These are phyloP conservation scores for Sphaceloma murrayae DNA, from an alignment of 2,329 filamentous ascomycete genomes.

Conservation along the genomic window DNA sequence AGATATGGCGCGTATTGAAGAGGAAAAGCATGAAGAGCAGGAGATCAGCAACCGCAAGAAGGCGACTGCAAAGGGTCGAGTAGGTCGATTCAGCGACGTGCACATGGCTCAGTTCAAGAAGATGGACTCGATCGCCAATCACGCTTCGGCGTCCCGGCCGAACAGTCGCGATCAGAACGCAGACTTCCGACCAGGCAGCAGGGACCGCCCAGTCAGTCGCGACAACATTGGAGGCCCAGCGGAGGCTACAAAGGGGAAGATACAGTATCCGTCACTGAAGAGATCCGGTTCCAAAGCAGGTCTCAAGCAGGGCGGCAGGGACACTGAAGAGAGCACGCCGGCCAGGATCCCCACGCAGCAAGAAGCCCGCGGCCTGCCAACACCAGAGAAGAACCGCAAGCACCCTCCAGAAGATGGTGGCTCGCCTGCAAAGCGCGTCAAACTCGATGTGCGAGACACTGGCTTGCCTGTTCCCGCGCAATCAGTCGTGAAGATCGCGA, in stretches of 20 bases:
- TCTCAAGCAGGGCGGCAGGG: constrained; percentile 11
- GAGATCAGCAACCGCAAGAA: constrained; percentile 54
- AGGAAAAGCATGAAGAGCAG: constrained; percentile 39
- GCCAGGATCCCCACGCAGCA: constrained; percentile 34
- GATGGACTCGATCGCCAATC: constrained; percentile 91
- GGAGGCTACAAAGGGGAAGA: background rate
- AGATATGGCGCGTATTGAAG: constrained; percentile 53
- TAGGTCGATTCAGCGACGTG: constrained; percentile 68
- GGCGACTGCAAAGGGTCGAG: constrained; percentile 68
- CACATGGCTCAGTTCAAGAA: constrained; percentile 89
- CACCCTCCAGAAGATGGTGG: constrained; percentile 26
- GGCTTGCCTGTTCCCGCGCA: background rate
- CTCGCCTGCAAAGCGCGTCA: constrained; percentile 58
- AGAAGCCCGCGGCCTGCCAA: constrained; percentile 41
- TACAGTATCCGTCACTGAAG: constrained; percentile 37
- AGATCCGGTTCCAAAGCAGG: constrained; percentile 49
- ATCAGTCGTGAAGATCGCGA: constrained; percentile 23
- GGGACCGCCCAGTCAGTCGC: constrained; percentile 3
- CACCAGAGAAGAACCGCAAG: constrained; percentile 16
- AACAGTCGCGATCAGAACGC: constrained; percentile 26
- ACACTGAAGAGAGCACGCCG: background rate
- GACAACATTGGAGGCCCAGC: background rate
- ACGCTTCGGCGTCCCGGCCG: constrained; percentile 67
- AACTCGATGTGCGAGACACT: constrained; percentile 27
- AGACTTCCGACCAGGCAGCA: constrained; percentile 2